Evolutionary conservation across 176 grass and related monocot species (phyloP).

Genomic region (Zea luxurians): DNA sequence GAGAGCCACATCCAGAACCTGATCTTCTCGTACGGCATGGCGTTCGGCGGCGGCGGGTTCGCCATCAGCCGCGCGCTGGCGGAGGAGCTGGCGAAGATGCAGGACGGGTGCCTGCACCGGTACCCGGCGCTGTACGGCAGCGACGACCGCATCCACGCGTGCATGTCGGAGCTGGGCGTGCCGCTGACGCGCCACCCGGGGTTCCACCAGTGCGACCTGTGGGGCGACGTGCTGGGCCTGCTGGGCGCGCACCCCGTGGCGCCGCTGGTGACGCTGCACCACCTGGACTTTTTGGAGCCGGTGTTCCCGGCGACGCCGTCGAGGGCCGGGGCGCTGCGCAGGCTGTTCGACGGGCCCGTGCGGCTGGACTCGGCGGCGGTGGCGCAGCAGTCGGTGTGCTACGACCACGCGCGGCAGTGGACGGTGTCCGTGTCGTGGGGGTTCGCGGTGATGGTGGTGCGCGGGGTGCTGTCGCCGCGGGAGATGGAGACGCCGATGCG

Average conservation of each 20-base stretch:
- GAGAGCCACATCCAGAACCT: slow-evolving; percentile 98
- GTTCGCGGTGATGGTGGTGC: slow-evolving; percentile 74
- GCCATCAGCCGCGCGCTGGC: slow-evolving; percentile 89
- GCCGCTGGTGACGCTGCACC: slow-evolving; percentile 85
- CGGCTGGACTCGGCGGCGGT: slow-evolving; percentile 77
- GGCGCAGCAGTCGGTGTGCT: slow-evolving; percentile 93
- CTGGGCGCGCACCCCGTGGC: slow-evolving; percentile 77
- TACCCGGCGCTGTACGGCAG: slow-evolving; percentile 92
- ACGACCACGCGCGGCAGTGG: slow-evolving; percentile 66
- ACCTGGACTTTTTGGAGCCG: slow-evolving; percentile 89
- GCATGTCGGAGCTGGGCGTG: slow-evolving; percentile 92
- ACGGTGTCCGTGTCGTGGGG: slow-evolving; percentile 94
- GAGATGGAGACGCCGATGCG: slow-evolving; percentile 93
- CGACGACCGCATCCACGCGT: slow-evolving; percentile 95
- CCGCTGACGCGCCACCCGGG: slow-evolving; percentile 82
- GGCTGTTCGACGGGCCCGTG: slow-evolving; percentile 80
- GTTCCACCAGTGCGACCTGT: slow-evolving; percentile 98
- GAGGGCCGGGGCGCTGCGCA: slow-evolving; percentile 50
- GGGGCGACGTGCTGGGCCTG: slow-evolving; percentile 82
- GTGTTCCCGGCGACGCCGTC: slow-evolving; percentile 65
- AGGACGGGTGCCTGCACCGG: slow-evolving; percentile 78
- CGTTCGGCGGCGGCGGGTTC: slow-evolving; percentile 95
- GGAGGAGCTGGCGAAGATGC: slow-evolving; percentile 70
- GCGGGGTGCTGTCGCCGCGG: slow-evolving; percentile 82
- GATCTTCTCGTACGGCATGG: slow-evolving; percentile 95